Percentiles rank a stretch among this genome's conserved stretches.
Evolutionary conservation across 495 filamentous ascomycete genomes (phyloP).

Genomic region (Cercophora sp.): DNA sequence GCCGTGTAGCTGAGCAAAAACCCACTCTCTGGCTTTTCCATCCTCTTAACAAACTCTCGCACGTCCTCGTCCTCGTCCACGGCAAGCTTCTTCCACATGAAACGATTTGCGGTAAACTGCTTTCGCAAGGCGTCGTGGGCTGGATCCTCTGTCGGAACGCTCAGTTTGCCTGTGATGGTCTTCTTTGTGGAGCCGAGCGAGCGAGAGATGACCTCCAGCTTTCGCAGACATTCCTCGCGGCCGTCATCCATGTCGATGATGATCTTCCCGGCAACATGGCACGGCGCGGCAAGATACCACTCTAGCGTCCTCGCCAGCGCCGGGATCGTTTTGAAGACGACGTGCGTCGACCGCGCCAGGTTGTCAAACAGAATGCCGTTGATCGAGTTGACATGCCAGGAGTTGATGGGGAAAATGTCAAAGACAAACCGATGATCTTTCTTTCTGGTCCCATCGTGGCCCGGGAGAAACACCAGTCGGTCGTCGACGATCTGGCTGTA

Average conservation of each 20-base stretch:
- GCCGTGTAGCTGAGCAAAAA: not conserved
- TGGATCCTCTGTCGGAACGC: not conserved
- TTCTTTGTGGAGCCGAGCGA: slow-evolving; percentile 21
- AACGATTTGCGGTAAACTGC: not conserved
- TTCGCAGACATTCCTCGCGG: slow-evolving; percentile 21
- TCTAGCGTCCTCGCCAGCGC: slow-evolving; percentile 28
- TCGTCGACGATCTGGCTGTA: slow-evolving; percentile 33
- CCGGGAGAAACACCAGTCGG: slow-evolving; percentile 9
- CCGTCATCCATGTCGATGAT: slow-evolving; percentile 4
- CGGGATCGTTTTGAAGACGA: slow-evolving; percentile 26
- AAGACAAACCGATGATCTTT: slow-evolving; percentile 39
- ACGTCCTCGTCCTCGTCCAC: not conserved
- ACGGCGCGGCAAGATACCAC: slow-evolving; percentile 26
- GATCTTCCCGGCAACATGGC: slow-evolving; percentile 19
- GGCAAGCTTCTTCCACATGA: not conserved
- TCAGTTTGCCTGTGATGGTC: slow-evolving; percentile 9
- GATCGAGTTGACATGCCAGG: slow-evolving; percentile 38
- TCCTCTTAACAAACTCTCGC: not conserved
- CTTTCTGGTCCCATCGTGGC: slow-evolving; percentile 11
- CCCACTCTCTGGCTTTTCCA: not conserved
- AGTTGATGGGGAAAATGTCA: slow-evolving; percentile 31
- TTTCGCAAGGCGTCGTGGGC: slow-evolving; percentile 1
- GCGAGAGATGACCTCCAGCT: slow-evolving; percentile 22
- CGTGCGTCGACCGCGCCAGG: slow-evolving; percentile 14
- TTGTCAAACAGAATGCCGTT: slow-evolving; percentile 43